These are phyloP conservation scores for Biscutella laevigata DNA, from an alignment of 441 rosid genomes.

Conservation along the genomic window DNA sequence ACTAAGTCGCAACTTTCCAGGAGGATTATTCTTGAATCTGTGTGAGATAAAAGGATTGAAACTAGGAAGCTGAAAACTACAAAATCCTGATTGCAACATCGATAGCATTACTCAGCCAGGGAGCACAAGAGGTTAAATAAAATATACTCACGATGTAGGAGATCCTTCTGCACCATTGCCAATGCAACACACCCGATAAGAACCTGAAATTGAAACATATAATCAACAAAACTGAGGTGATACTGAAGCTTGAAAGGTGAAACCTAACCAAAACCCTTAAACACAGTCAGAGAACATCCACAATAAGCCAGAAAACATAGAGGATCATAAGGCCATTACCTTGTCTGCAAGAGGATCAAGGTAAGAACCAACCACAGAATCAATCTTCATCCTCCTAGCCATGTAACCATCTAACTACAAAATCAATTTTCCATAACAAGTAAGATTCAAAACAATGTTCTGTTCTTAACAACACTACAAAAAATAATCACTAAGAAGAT, in stretches of 20 bases:
- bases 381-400: slow-evolving; percentile 80
- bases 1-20: neutral
- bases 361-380: slow-evolving; percentile 92
- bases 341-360: slow-evolving; percentile 97
- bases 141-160: slow-evolving; percentile 70
- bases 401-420: slow-evolving; percentile 78
- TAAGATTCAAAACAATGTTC: neutral
- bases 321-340: slow-evolving; percentile 29
- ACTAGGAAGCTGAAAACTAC: too few species aligned
- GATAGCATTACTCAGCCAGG: neutral
- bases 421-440: slow-evolving; percentile 8
- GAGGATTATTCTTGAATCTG: neutral
- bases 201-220: slow-evolving; percentile 38
- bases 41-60: slow-evolving; percentile 3
- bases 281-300: neutral
- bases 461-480: neutral
- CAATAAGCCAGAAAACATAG: neutral
- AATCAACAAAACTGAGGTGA: slow-evolving; percentile 1
- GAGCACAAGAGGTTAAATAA: slow-evolving; percentile 1
- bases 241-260: neutral
- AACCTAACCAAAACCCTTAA: neutral
- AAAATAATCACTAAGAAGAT: neutral
- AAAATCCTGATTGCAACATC: neutral
- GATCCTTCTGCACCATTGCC: slow-evolving; percentile 77
- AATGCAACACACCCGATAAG: slow-evolving; percentile 81